Percentiles rank a stretch among this genome's conserved stretches.
Conservation (phyloP, 1,284 basidiomycete genomes). For the Leccinum fuscescens region DNA sequence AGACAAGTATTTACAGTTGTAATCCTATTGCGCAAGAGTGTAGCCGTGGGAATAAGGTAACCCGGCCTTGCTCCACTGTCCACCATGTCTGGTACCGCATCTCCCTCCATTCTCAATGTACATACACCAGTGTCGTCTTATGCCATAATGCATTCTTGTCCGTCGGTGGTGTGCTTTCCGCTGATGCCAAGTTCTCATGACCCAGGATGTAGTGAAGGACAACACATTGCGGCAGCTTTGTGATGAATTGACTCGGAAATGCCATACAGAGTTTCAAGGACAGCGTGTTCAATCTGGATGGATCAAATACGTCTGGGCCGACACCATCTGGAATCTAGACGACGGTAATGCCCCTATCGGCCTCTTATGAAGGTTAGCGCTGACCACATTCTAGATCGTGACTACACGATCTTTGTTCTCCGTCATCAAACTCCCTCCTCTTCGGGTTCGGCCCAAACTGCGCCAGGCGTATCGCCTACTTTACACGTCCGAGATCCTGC, state of each 20-base stretch:
- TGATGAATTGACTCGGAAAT: slow-evolving; percentile 68
- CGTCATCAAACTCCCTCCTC: slow-evolving; percentile 42
- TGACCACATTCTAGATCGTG: slow-evolving; percentile 51
- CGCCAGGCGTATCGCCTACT: slow-evolving; percentile 40
- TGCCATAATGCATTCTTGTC: slow-evolving; percentile 69
- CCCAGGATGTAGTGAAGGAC: slow-evolving; percentile 50
- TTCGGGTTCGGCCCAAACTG: slow-evolving; percentile 23
- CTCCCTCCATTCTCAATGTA: slow-evolving; percentile 55
- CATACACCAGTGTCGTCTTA: slow-evolving; percentile 75
- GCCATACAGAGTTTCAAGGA: slow-evolving; percentile 51
- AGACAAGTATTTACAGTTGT: not conserved
- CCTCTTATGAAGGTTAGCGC: not conserved
- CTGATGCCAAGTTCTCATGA: slow-evolving; percentile 8
- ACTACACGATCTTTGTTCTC: slow-evolving; percentile 79
- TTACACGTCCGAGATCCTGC: slow-evolving; percentile 67
- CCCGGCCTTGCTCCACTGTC: not conserved
- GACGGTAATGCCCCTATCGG: slow-evolving; percentile 49
- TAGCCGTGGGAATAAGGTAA: not conserved
- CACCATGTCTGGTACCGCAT: slow-evolving; percentile 2
- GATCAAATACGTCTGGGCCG: slow-evolving; percentile 78
- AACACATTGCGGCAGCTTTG: slow-evolving; percentile 61
- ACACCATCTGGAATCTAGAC: slow-evolving; percentile 75
- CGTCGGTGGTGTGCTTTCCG: slow-evolving; percentile 29
- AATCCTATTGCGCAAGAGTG: not conserved
- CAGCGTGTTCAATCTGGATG: slow-evolving; percentile 67